These are phyloP conservation scores for Euphorbia celastroides DNA, from an alignment of 441 rosid species.

Conservation along the genomic window DNA sequence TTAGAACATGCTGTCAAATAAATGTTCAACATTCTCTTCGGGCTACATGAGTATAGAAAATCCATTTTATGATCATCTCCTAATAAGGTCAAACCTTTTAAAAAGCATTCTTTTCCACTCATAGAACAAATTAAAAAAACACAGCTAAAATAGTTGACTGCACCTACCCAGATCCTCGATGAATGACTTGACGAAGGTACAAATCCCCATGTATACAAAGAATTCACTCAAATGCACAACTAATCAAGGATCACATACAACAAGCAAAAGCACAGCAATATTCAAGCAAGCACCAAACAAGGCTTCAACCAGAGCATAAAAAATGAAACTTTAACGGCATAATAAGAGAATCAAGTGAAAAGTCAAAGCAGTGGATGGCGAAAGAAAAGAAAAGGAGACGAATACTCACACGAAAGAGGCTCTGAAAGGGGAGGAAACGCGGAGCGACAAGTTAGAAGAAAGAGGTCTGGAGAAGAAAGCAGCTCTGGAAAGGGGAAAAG, in stretches of 20 bases:
- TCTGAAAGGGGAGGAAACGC: conserved; percentile 18
- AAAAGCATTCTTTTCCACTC: background rate
- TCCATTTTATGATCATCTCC: background rate
- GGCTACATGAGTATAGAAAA: background rate
- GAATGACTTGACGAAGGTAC: background rate
- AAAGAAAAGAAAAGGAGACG: background rate
- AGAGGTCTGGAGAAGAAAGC: conserved; percentile 32
- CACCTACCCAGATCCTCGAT: background rate
- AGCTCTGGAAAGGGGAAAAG: conserved; percentile 23
- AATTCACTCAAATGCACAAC: background rate
- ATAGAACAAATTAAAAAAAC: background rate
- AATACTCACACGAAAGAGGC: conserved; percentile 52
- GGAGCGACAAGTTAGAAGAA: conserved; percentile 42
- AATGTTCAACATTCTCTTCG: background rate
- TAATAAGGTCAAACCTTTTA: background rate
- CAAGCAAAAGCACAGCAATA: background rate
- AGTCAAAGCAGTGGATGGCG: background rate
- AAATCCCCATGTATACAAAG: background rate
- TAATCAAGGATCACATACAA: background rate
- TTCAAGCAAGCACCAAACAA: background rate
- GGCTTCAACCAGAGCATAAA: background rate
- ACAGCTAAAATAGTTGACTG: background rate
- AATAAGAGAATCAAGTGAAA: no score
- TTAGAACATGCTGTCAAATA: background rate
- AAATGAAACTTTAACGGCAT: no score